Evolutionary conservation across 805 yeast species (phyloP).

Genomic region (Wickerhamomyces bisporus): DNA sequence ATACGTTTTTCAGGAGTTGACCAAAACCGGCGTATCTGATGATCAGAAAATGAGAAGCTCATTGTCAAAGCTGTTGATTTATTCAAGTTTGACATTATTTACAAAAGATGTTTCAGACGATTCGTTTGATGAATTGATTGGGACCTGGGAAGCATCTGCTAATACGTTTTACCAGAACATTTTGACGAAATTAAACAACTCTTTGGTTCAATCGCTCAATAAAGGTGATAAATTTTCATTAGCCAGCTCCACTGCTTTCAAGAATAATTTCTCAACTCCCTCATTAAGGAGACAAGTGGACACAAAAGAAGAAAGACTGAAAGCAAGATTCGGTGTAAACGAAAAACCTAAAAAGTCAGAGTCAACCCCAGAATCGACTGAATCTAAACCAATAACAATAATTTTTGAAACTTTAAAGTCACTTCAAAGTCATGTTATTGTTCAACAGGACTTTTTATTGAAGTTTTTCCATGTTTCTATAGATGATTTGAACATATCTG

Average conservation of each 20-base stretch:
- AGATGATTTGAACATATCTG: constrained; percentile 26
- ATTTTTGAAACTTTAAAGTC: constrained; percentile 25
- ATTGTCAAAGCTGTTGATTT: constrained; percentile 36
- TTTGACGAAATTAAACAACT: constrained; percentile 24
- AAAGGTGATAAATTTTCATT: constrained; percentile 15
- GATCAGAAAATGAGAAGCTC: constrained; percentile 15
- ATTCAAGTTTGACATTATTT: constrained; percentile 48
- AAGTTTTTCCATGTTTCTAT: constrained; percentile 37
- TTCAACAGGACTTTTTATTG: constrained; percentile 36
- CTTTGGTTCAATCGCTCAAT: constrained; percentile 19
- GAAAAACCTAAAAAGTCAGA: constrained; percentile 4
- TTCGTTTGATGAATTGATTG: constrained; percentile 40
- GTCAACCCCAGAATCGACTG: background rate
- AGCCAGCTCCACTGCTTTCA: constrained; percentile 11
- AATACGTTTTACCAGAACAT: constrained; percentile 30
- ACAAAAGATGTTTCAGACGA: constrained; percentile 50
- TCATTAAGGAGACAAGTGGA: constrained; percentile 4
- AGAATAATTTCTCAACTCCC: background rate
- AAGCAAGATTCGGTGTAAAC: constrained; percentile 16
- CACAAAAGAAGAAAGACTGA: constrained; percentile 14
- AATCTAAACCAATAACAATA: background rate
- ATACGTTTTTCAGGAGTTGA: constrained; percentile 28
- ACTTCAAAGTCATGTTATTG: constrained; percentile 30
- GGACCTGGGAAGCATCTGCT: constrained; percentile 33
- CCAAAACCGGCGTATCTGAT: constrained; percentile 23